phyloP scores from a whole-genome alignment of 148 eudicot genomes.

The Heliamphora exappendiculata region DNA sequence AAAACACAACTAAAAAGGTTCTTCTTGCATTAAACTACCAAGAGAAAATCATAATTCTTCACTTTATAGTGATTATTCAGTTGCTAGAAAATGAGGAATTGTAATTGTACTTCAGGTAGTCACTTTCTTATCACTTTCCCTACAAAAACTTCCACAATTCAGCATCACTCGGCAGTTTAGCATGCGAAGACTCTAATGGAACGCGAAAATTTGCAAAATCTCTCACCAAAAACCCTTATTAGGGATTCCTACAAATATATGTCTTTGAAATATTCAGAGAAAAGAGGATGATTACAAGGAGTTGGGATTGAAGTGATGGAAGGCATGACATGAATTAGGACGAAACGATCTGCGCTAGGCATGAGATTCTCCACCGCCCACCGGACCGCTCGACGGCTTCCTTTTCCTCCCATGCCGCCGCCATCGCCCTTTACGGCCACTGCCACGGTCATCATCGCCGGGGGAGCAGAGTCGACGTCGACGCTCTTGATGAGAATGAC shows the following conservation, averaged over 20 bases:
- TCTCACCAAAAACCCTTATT: too few relatives aligned
- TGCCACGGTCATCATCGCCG: constrained; percentile 41
- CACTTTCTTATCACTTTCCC: neutral
- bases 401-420: constrained; percentile 41
- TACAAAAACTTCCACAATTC: neutral
- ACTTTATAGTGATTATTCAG: neutral
- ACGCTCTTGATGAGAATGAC: neutral
- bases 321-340: constrained; percentile 66
- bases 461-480: neutral
- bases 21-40: neutral
- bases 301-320: constrained; percentile 50
- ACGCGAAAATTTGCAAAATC: neutral
- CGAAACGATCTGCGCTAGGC: constrained; percentile 41
- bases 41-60: neutral
- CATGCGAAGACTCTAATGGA: neutral
- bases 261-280: neutral
- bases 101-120: neutral
- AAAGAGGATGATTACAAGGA: constrained; percentile 30
- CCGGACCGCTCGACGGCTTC: constrained; percentile 61
- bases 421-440: constrained; percentile 57
- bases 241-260: too few relatives aligned
- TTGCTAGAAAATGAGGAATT: neutral
- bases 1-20: neutral
- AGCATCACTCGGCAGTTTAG: constrained; percentile 2
- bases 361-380: constrained; percentile 66